Base-by-base conservation (phyloP, 208 protist genomes). In the Acanthamoeba comandoni region DNA sequence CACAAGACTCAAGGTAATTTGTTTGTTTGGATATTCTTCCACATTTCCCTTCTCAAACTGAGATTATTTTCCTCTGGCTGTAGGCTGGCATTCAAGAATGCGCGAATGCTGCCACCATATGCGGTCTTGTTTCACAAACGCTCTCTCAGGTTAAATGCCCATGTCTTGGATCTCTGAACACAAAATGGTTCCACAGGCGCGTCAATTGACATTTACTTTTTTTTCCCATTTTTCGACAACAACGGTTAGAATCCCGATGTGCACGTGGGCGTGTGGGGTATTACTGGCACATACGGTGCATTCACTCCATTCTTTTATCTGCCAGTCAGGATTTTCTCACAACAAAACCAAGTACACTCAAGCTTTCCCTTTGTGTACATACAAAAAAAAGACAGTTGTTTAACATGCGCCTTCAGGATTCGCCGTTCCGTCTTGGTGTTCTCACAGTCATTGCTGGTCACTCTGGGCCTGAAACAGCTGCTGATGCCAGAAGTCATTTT, bases 241-340 rank as follows among this genome's bases (percentile, higher is more conserved):
- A n/a, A n/a, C n/a, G n/a, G n/a, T n/a, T n/a, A n/a, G n/a, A n/a
- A n/a, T n/a, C n/a, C n/a, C n/a, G n/a, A 90, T 26, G 65, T 60
- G 43, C 82, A 90, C 29, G 57, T 35, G 29, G 82, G 82, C 5
- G 31, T 77, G 35, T 90, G 82, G 82, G 82, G 82, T 29, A 17
- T 80, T 19, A 85, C 22, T 48, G 85, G 85, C 39, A 91, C 85
- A 51, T 91, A 91, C 43, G 85, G 85, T 82, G 85, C 85, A 24
- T 91, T 91, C 64, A 91, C 85, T 4, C 85, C 85, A 8, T 69
- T 91, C 24, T 69, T 91, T 35, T 91, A 91, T 51, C 71, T 91
- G 24, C 85, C 85, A 15, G 15, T 91, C 3, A 58, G 85, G 39
- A 91, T 91, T 67, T 91, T 91, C 85, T 82, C 65, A 29, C 85